These are phyloP conservation scores for Fusarium compactum DNA, from an alignment of 2,329 filamentous ascomycete genomes.

Conservation along the genomic window DNA sequence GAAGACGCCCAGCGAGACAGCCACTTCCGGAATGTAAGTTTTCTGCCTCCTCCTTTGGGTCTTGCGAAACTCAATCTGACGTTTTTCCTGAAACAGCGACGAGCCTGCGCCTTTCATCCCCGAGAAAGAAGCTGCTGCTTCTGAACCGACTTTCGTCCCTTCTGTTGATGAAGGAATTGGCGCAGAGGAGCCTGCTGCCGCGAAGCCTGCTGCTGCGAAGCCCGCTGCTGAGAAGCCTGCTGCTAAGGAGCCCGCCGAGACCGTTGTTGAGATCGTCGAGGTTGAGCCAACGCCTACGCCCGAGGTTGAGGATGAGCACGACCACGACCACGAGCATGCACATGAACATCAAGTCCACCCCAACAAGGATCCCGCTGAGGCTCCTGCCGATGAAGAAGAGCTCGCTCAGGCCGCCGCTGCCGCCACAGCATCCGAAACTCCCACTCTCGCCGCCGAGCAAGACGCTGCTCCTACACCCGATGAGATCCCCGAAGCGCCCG, in stretches of 20 bases:
- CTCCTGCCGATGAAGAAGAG: conserved; percentile 18
- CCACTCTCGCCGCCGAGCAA: not conserved
- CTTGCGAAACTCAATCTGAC: not conserved
- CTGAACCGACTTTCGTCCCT: conserved; percentile 19
- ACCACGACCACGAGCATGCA: not conserved
- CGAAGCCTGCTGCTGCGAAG: not conserved
- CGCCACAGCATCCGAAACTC: conserved; percentile 5
- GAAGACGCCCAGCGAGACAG: conserved; percentile 15
- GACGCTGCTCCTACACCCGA: not conserved
- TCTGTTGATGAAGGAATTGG: conserved; percentile 13
- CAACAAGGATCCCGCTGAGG: conserved; percentile 13
- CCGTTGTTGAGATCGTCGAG: conserved; percentile 2
- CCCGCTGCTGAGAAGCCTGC: conserved; percentile 2
- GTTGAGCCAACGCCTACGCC: not conserved
- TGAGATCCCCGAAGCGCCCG: conserved; percentile 16
- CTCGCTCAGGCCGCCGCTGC: conserved; percentile 11
- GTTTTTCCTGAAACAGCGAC: not conserved
- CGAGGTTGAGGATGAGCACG: not conserved
- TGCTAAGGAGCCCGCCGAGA: conserved; percentile 3
- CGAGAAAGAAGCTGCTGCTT: conserved; percentile 26
- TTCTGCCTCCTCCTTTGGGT: not conserved
- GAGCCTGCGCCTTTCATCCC: conserved; percentile 28
- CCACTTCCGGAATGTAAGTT: conserved; percentile 15
- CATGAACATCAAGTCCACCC: not conserved
- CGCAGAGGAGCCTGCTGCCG: conserved; percentile 7